These are phyloP conservation scores for Yamadazyma sp. DNA, from an alignment of 805 yeast genomes.

Conservation along the genomic window DNA sequence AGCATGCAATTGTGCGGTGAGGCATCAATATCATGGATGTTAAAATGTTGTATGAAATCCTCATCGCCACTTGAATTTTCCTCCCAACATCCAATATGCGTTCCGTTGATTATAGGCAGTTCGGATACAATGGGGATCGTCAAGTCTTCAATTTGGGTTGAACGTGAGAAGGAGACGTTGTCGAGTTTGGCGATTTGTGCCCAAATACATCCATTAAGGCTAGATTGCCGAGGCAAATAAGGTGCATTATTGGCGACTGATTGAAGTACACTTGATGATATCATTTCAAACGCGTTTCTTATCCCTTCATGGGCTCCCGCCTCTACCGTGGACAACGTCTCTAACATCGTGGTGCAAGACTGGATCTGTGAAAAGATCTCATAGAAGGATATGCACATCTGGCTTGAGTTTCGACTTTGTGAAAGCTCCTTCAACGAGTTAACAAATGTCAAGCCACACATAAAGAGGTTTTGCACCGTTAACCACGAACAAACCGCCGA, in stretches of 20 bases:
- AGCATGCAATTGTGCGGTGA: constrained; percentile 8
- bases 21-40: constrained; percentile 15
- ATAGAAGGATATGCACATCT: constrained; percentile 13
- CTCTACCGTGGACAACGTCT: constrained; percentile 14
- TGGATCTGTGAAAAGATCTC: constrained; percentile 14
- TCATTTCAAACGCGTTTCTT: constrained; percentile 16
- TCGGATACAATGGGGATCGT: constrained; percentile 8
- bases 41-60: constrained; percentile 2
- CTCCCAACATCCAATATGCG: constrained; percentile 1
- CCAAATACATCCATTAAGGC: constrained; percentile 13
- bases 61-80: not conserved
- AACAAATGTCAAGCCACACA: constrained; percentile 18
- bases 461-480: constrained; percentile 16
- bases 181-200: constrained; percentile 14
- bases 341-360: constrained; percentile 17
- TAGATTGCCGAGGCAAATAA: constrained; percentile 6
- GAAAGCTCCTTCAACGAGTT: constrained; percentile 16
- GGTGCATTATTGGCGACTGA: constrained; percentile 12
- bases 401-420: constrained; percentile 3
- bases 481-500: constrained; percentile 17
- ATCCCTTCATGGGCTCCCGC: constrained; percentile 16
- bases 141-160: constrained; percentile 10
- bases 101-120: constrained; percentile 1
- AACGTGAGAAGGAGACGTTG: constrained; percentile 8
- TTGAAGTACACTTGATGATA: constrained; percentile 15